Evolutionary conservation across 2,329 filamentous ascomycete genomes (phyloP).

Genomic region (Ambrosiella beaveri): DNA sequence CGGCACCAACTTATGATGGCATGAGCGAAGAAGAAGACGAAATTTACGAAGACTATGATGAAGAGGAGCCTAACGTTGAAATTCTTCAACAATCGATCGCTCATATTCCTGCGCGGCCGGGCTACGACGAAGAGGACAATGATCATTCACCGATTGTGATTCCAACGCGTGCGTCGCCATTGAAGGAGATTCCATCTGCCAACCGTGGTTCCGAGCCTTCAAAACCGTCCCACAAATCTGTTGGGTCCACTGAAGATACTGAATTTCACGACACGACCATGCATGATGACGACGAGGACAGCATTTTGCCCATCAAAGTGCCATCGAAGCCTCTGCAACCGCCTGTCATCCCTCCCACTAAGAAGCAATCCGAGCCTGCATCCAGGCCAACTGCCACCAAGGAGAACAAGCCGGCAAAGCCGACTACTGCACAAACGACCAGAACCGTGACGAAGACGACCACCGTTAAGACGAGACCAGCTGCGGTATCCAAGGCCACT

Average conservation of each 20-base stretch:
- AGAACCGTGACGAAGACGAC: conserved; percentile 5
- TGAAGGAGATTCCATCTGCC: conserved; percentile 33
- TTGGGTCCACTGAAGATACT: conserved; percentile 3
- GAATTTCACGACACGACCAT: neutral
- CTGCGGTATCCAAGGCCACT: neutral
- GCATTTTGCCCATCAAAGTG: conserved; percentile 11
- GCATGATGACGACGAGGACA: conserved; percentile 8
- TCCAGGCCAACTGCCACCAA: neutral
- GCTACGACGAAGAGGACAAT: neutral
- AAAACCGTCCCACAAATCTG: conserved; percentile 13
- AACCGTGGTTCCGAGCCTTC: conserved; percentile 24
- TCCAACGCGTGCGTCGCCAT: conserved; percentile 31
- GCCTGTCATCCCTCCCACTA: neutral
- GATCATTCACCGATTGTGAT: conserved; percentile 26
- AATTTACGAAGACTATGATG: conserved; percentile 24
- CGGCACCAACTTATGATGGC: conserved; percentile 16
- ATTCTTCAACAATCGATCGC: conserved; percentile 28
- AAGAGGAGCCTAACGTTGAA: conserved; percentile 28
- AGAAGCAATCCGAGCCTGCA: neutral
- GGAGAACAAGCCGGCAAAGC: neutral
- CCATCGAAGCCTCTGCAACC: neutral
- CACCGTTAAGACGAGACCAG: conserved; percentile 7
- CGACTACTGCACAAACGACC: neutral
- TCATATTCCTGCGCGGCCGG: conserved; percentile 11
- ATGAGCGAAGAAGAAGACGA: conserved; percentile 21